Conservation (phyloP, 2,329 filamentous ascomycete genomes). For the Zymoseptoria ardabiliae region DNA sequence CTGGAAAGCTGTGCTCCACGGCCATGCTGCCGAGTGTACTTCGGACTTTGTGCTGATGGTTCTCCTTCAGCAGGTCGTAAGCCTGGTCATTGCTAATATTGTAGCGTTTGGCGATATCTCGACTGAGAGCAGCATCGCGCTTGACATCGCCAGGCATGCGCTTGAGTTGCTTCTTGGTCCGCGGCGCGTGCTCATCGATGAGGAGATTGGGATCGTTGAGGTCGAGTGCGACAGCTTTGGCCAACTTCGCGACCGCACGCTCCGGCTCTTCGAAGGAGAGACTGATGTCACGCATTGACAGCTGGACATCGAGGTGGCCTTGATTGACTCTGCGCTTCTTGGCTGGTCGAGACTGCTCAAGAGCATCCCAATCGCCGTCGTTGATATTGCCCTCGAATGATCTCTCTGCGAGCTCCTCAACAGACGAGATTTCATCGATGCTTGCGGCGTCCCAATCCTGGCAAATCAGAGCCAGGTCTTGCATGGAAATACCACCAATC, state of each 20-base stretch:
- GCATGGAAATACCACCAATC: slow-evolving; percentile 66
- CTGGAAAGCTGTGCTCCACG: slow-evolving; percentile 92
- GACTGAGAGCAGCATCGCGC: slow-evolving; percentile 61
- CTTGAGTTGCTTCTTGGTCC: slow-evolving; percentile 49
- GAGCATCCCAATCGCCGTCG: slow-evolving; percentile 31
- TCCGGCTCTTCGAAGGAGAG: slow-evolving; percentile 72
- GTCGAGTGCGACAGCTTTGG: slow-evolving; percentile 75
- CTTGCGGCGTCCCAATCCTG: slow-evolving; percentile 73
- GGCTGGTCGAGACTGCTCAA: slow-evolving; percentile 35
- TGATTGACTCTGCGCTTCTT: slow-evolving; percentile 59
- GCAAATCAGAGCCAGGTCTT: slow-evolving; percentile 78
- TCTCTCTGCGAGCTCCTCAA: slow-evolving; percentile 24
- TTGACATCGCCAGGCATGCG: slow-evolving; percentile 48
- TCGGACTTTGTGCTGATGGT: slow-evolving; percentile 91
- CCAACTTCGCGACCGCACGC: slow-evolving; percentile 60
- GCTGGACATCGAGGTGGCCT: slow-evolving; percentile 12
- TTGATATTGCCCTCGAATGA: slow-evolving; percentile 13
- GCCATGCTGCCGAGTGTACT: slow-evolving; percentile 84
- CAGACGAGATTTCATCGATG: slow-evolving; percentile 35
- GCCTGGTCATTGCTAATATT: slow-evolving; percentile 95
- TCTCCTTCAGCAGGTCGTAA: slow-evolving; percentile 92
- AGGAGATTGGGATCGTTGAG: slow-evolving; percentile 83
- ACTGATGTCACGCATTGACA: slow-evolving; percentile 15
- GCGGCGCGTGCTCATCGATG: slow-evolving; percentile 65
- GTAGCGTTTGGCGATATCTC: slow-evolving; percentile 72